A percentile compares a stretch with the other conserved stretches of the same genome.
These are phyloP conservation scores for Neodidymelliopsis sp. DNA, from an alignment of 2,329 filamentous ascomycete species.

Conservation along the genomic window DNA sequence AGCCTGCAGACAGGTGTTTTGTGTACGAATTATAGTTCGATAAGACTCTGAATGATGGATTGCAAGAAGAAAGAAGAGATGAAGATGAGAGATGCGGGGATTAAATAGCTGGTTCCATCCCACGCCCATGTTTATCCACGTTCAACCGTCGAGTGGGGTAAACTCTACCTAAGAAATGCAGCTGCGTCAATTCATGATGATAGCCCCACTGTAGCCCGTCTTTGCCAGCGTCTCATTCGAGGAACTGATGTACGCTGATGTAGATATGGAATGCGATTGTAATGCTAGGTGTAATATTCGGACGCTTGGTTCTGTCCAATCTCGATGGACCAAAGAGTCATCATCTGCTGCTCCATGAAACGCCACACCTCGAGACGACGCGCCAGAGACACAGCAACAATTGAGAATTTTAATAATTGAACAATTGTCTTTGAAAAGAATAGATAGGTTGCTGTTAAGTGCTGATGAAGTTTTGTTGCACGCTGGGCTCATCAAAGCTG, in stretches of 20 bases:
- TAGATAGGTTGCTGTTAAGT: no score
- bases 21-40: slow-evolving; percentile 29
- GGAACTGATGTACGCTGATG: slow-evolving; percentile 4
- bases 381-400: no score
- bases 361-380: no score
- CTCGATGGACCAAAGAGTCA: neutral
- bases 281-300: neutral
- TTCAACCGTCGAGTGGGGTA: slow-evolving; percentile 42
- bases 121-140: slow-evolving; percentile 24
- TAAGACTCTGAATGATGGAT: neutral
- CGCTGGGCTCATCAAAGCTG: no score
- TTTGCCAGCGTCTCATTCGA: slow-evolving; percentile 9
- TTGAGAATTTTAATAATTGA: no score
- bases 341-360: no score
- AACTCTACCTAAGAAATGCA: slow-evolving; percentile 21
- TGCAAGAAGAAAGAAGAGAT: neutral
- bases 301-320: slow-evolving; percentile 1
- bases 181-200: slow-evolving; percentile 2
- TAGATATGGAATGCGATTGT: neutral
- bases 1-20: slow-evolving; percentile 6
- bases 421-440: no score
- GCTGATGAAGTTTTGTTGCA: no score
- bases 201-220: slow-evolving; percentile 5
- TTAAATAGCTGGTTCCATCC: slow-evolving; percentile 30
- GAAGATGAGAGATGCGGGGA: slow-evolving; percentile 5